These are phyloP conservation scores for Rauvolfia tetraphylla DNA, from an alignment of 257 asterid species.

Conservation along the genomic window DNA sequence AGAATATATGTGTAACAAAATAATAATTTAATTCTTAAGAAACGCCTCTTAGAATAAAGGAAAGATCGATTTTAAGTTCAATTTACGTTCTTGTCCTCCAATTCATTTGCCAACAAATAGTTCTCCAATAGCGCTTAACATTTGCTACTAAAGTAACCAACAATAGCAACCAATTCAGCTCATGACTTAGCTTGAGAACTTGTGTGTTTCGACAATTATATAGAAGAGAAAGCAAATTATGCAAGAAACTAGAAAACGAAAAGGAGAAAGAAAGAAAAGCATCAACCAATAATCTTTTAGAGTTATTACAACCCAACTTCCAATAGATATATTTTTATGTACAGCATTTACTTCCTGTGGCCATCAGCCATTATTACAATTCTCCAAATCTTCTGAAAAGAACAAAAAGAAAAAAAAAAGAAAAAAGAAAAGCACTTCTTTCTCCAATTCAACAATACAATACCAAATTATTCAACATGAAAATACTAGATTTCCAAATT, in stretches of 20 bases:
- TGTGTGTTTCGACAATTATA: background rate
- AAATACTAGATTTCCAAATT: background rate
- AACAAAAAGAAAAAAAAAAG: background rate
- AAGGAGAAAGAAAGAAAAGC: background rate
- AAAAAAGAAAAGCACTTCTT: background rate
- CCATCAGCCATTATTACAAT: background rate
- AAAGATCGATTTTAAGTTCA: no score
- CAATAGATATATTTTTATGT: background rate
- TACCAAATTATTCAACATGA: background rate
- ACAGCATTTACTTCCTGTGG: background rate
- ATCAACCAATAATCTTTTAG: background rate
- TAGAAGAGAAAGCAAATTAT: background rate
- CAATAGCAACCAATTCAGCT: background rate
- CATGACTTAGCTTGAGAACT: background rate
- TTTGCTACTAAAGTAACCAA: background rate
- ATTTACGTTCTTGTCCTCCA: no score
- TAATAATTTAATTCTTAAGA: no score
- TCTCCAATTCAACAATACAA: background rate
- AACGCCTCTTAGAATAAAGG: no score
- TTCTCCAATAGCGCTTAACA: background rate
- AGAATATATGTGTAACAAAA: no score
- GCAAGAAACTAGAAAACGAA: background rate
- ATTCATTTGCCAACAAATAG: background rate
- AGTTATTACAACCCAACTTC: slow-evolving; percentile 1
- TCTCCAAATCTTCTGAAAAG: background rate